Base-by-base conservation (phyloP, 1,284 basidiomycete species). In the Phellopilus nigrolimitatus region DNA sequence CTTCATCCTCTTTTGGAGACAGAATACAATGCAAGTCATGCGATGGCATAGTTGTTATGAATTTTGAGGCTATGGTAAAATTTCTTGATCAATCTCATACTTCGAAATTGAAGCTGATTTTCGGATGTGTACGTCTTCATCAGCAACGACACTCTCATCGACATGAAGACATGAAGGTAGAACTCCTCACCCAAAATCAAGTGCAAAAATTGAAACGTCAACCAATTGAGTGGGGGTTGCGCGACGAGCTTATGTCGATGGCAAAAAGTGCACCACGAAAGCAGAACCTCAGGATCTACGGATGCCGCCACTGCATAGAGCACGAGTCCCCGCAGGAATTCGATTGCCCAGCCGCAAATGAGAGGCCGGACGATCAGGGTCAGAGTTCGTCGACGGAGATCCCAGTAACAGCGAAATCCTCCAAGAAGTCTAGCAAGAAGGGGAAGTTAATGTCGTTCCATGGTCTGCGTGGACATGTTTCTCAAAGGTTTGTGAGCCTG, bases 111-210 rank as follows among this genome's bases (percentile, higher is more conserved):
- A 30, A 15, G 13, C 3, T 24, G 13, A 17, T 19, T 30, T 31
- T 49, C 10, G 13, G 21, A 10, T n/a, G 19, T 24, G 9, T 4
- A 45, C 15, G 17, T 10, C 17, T 40, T 12, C 19, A 22, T 17
- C 55, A 86, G 83, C 62, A 76, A 38, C 76, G 76, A 0, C 84
- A 88, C 62, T 73, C 73, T 37, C 77, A 79, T 56, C 75, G 85
- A 19, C 84, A 88, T 58, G 74, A 79, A 0, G 58, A 66, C 10
- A 79, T 80, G 74, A 49, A 71, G 21, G 56, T 84, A 10, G 55
- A 57, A 1, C 5, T 77, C 17, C 19, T 74, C 0, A n/a, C 64
- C 0, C 46, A 27, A 6, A 50, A 51, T n/a, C 66, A 69, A 10
- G 62, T 59, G 1, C 44, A 44, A 15, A 22, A 36, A 0, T 39